phyloP scores from a whole-genome alignment of 2,329 filamentous ascomycete genomes.

The Curvularia verruculosa region DNA sequence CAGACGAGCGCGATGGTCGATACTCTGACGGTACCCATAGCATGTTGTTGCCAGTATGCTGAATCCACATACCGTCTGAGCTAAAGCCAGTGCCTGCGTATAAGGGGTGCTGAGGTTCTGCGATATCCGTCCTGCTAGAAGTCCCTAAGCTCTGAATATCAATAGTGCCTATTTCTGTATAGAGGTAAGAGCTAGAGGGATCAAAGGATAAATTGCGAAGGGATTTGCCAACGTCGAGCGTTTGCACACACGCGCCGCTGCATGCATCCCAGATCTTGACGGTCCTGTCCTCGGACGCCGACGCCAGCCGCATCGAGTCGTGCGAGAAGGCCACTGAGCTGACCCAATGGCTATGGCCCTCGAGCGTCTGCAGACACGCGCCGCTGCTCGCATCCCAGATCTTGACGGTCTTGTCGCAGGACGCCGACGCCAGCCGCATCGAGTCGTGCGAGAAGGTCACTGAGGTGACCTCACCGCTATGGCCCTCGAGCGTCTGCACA shows the following conservation, averaged over 20 bases:
- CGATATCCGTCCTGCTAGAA: conserved; percentile 5
- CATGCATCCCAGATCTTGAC: neutral
- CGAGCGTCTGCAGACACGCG: neutral
- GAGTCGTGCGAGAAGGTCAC: conserved; percentile 25
- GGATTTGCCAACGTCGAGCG: neutral
- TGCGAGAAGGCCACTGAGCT: conserved; percentile 18
- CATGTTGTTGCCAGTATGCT: conserved; percentile 22
- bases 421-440: conserved; percentile 15
- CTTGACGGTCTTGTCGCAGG: conserved; percentile 15
- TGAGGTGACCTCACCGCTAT: neutral
- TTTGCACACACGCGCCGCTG: neutral
- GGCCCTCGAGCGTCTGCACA: neutral
- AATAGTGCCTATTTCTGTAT: conserved; percentile 28
- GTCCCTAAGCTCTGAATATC: conserved; percentile 11
- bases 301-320: neutral
- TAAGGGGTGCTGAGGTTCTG: conserved; percentile 15
- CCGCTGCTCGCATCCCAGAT: conserved; percentile 14
- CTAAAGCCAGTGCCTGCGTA: conserved; percentile 22
- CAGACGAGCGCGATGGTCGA: conserved; percentile 25
- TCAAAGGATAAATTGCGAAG: neutral
- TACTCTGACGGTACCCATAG: conserved; percentile 34
- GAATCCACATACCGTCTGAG: conserved; percentile 28
- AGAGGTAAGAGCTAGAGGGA: conserved; percentile 2
- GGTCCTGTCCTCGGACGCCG: neutral
- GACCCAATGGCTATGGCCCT: conserved; percentile 5